Evolutionary conservation across 2,329 filamentous ascomycete genomes (phyloP), one percentile per base, ranked within the genome.

Genomic region (Westerdykella aurantiaca): DNA sequence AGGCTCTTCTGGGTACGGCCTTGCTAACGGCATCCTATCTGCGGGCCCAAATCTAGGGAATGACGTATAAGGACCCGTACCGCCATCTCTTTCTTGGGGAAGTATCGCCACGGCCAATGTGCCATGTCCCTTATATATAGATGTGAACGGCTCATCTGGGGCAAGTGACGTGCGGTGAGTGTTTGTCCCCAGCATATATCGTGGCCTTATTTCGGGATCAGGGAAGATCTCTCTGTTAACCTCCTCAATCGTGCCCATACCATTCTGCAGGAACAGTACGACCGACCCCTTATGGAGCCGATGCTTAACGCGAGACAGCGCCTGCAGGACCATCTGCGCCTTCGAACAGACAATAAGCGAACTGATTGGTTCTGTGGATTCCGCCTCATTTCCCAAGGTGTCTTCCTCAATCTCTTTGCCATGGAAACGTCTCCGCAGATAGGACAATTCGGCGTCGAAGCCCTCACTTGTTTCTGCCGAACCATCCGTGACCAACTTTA

Each of bases 281-380:
- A 87, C 86, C 1, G 85, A 88, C 22, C 80, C 71, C 2, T 77
- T 71, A 35, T 78, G 75, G n/a, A 94, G 69, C 9, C 87, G 79
- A 49, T 81, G 76, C 2, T 82, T 75, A 41, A 95, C 79, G 1
- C 78, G 68, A 6, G 78, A 71, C 12, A 95, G 67, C 34, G 86
- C 83, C 1, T 76, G 69, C n/a, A 86, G 64, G 0, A 86, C 86
- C 31, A 79, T 70, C 2, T 79, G 71, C 0, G 88, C 80, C 67
- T 95, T 96, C 23, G 84, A 86, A 2, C 86, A 77, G 18, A 96
- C 71, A 50, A 97, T 81, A 34, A 96, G 76, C 58, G 88, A 86
- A 50, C 77, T 70, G 34, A 96, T 85, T 16, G 72, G 75, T 17
- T 74, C 72, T 14, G 51, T 50, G 6, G 63, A 64, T 40, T 67